These are phyloP conservation scores for Eucalyptus tenuipes DNA, from an alignment of 345 rosid genomes.

Conservation along the genomic window DNA sequence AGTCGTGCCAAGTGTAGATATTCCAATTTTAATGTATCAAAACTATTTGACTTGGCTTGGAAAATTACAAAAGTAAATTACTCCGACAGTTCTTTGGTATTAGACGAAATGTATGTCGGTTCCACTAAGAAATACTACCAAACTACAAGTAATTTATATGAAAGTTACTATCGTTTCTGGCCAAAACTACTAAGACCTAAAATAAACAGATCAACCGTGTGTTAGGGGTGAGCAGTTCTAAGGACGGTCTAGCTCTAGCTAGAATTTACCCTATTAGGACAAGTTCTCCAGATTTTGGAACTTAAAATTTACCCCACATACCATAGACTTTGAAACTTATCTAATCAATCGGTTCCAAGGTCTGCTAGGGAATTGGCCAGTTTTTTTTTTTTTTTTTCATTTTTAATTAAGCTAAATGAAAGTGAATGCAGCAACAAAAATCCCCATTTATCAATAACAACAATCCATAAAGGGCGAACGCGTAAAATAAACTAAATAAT, in stretches of 20 bases:
- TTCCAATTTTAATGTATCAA: not conserved
- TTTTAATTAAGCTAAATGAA: not conserved
- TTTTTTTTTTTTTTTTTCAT: too few relatives aligned
- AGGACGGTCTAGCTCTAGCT: not conserved
- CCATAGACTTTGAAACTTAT: too few relatives aligned
- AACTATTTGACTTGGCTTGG: not conserved
- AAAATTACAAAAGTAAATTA: not conserved
- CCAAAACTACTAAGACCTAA: not conserved
- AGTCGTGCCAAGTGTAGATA: not conserved
- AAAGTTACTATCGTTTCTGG: not conserved
- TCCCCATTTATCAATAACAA: not conserved
- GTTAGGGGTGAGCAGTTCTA: not conserved
- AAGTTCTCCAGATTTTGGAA: not conserved
- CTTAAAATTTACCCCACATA: too few relatives aligned
- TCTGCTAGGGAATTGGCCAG: not conserved
- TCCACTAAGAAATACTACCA: not conserved
- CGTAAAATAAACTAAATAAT: too few relatives aligned
- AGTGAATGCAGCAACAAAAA: not conserved
- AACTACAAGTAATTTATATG: not conserved
- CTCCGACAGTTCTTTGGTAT: not conserved
- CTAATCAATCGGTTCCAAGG: too few relatives aligned
- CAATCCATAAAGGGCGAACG: not conserved
- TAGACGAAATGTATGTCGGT: not conserved
- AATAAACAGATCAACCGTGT: not conserved
- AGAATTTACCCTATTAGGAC: not conserved